A percentile compares a stretch with the other conserved stretches of the same genome.
Evolutionary conservation across 495 filamentous ascomycete genomes (phyloP).

Genomic region (Hamigera avellanea): DNA sequence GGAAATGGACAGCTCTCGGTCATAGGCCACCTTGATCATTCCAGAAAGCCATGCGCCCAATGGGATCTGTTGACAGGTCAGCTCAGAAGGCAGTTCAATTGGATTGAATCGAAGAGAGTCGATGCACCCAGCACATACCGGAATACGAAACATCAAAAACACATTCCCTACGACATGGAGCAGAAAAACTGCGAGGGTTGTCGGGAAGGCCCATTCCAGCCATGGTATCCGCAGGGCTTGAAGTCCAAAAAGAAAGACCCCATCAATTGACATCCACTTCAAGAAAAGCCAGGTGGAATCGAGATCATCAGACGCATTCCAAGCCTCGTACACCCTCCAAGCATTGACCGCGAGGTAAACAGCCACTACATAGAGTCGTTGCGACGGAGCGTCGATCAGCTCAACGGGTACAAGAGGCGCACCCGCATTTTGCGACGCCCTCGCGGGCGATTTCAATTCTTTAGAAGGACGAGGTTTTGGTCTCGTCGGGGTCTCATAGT

Average conservation of each 20-base stretch:
- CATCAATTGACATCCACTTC: conserved; percentile 85
- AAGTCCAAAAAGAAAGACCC: conserved; percentile 69
- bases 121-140: conserved; percentile 33
- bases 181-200: conserved; percentile 53
- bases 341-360: conserved; percentile 60
- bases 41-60: conserved; percentile 55
- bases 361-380: conserved; percentile 73
- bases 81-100: conserved; percentile 1
- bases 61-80: conserved; percentile 41
- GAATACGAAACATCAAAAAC: conserved; percentile 86
- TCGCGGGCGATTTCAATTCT: conserved; percentile 16
- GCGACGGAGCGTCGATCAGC: conserved; percentile 74
- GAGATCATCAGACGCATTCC: conserved; percentile 60
- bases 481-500: conserved; percentile 19
- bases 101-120: too few species aligned
- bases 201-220: conserved; percentile 76
- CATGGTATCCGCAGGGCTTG: conserved; percentile 85
- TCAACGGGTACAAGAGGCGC: conserved; percentile 61
- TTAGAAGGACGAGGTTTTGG: conserved; percentile 16
- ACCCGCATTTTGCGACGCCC: conserved; percentile 13
- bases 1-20: conserved; percentile 80
- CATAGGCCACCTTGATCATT: conserved; percentile 65
- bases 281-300: conserved; percentile 78
- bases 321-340: conserved; percentile 80
- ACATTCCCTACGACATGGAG: conserved; percentile 60